phyloP scores from a whole-genome alignment of 2,329 filamentous ascomycete genomes.

The Fusarium pseudonygamai region DNA sequence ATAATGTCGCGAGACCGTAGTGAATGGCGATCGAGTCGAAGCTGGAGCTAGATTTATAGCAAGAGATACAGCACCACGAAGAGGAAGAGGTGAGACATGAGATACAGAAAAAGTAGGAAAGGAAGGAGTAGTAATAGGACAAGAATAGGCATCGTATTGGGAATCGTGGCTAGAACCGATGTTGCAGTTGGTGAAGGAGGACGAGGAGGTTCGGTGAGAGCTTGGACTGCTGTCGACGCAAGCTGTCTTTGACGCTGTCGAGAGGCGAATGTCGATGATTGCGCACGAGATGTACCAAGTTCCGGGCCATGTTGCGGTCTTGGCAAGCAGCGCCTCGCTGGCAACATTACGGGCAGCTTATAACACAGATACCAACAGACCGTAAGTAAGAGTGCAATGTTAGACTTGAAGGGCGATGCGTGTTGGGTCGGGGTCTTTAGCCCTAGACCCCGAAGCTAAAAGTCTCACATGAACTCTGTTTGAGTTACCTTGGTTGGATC shows the following conservation, averaged over 20 bases:
- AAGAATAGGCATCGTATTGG: rapidly evolving
- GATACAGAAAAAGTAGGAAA: neutral
- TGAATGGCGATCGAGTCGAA: no score
- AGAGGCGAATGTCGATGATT: neutral
- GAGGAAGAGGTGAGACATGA: neutral
- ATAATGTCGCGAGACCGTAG: no score
- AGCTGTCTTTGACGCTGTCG: neutral
- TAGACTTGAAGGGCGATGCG: neutral
- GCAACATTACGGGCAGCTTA: neutral
- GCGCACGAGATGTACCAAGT: neutral
- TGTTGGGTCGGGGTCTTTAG: rapidly evolving
- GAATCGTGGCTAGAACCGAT: neutral
- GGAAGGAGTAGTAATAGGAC: neutral
- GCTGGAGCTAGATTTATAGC: no score
- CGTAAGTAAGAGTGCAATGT: neutral
- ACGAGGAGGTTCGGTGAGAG: no score
- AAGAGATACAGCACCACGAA: neutral
- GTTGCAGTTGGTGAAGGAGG: neutral
- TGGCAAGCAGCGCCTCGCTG: neutral
- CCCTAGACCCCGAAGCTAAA: neutral
- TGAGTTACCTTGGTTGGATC: neutral
- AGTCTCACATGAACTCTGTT: neutral
- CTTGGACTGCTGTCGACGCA: rapidly evolving
- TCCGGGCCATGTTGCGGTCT: neutral
- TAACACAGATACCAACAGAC: no score